Evolutionary conservation across 2,329 filamentous ascomycete genomes (phyloP).

Genomic region (Dactylella cylindrospora): DNA sequence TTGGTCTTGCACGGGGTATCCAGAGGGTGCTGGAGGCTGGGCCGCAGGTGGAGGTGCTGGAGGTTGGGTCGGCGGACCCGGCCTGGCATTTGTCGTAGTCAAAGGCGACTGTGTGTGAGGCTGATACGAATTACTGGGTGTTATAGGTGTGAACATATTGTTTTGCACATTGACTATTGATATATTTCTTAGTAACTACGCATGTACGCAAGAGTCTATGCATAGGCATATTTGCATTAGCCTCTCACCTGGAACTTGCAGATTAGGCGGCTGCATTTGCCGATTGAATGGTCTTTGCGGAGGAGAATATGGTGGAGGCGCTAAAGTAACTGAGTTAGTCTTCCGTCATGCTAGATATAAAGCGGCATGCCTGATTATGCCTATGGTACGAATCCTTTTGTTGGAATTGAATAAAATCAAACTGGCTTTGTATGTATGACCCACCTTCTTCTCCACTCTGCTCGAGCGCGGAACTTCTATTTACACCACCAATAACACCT

Average conservation of each 20-base stretch:
- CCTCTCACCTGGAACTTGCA: slow-evolving; percentile 35
- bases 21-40: slow-evolving; percentile 8
- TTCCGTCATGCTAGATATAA: background rate
- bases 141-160: slow-evolving; percentile 42
- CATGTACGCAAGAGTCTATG: background rate
- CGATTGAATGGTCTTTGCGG: slow-evolving; percentile 42
- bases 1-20: slow-evolving; percentile 38
- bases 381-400: background rate
- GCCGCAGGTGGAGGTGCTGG: background rate
- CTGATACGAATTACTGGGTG: slow-evolving; percentile 41
- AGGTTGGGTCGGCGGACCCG: slow-evolving; percentile 12
- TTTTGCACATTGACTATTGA: slow-evolving; percentile 39
- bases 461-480: slow-evolving; percentile 35
- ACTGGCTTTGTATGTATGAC: slow-evolving; percentile 3
- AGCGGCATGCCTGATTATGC: background rate
- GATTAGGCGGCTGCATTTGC: slow-evolving; percentile 41
- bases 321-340: slow-evolving; percentile 22
- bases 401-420: background rate
- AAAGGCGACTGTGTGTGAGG: slow-evolving; percentile 38
- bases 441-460: slow-evolving; percentile 39
- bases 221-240: too few species aligned
- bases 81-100: slow-evolving; percentile 27
- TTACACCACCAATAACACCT: slow-evolving; percentile 43
- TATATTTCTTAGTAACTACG: background rate
- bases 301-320: slow-evolving; percentile 39